Percentiles rank a stretch among this genome's conserved stretches.
Evolutionary conservation across 2,329 filamentous ascomycete species (phyloP).

Genomic region (Domatiomyces globalis): DNA sequence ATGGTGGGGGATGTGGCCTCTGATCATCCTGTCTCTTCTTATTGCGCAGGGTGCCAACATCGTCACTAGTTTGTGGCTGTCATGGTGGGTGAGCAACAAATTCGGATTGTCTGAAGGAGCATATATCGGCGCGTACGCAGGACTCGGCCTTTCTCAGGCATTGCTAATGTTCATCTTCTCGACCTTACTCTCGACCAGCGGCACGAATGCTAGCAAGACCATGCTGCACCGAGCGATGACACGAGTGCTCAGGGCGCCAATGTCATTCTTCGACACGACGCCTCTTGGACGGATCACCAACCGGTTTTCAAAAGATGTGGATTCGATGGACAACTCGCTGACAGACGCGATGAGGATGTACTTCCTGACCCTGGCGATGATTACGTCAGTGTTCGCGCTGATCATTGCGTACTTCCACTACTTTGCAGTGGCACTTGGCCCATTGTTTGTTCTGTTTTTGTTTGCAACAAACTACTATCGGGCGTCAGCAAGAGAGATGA

Average conservation of each 20-base stretch:
- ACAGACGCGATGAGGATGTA: conserved; percentile 88
- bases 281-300: conserved; percentile 91
- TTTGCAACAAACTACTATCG: conserved; percentile 79
- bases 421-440: conserved; percentile 56
- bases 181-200: conserved; percentile 59
- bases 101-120: conserved; percentile 51
- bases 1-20: conserved; percentile 50
- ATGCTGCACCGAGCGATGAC: conserved; percentile 72
- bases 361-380: conserved; percentile 69
- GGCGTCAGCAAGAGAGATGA: conserved; percentile 80
- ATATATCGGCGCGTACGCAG: conserved; percentile 60
- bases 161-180: conserved; percentile 69
- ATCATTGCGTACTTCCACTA: conserved; percentile 95
- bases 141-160: conserved; percentile 56
- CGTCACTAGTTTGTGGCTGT: conserved; percentile 77
- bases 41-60: conserved; percentile 75
- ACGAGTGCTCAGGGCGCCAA: conserved; percentile 54
- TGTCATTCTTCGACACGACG: conserved; percentile 95
- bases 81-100: conserved; percentile 77
- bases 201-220: conserved; percentile 65
- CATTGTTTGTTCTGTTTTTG: conserved; percentile 62
- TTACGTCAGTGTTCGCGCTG: conserved; percentile 68
- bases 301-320: conserved; percentile 86
- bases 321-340: conserved; percentile 89
- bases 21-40: conserved; percentile 50